Base-by-base conservation (phyloP, 192 early-diverging fungal genomes). In the Coemansia sp. region DNA sequence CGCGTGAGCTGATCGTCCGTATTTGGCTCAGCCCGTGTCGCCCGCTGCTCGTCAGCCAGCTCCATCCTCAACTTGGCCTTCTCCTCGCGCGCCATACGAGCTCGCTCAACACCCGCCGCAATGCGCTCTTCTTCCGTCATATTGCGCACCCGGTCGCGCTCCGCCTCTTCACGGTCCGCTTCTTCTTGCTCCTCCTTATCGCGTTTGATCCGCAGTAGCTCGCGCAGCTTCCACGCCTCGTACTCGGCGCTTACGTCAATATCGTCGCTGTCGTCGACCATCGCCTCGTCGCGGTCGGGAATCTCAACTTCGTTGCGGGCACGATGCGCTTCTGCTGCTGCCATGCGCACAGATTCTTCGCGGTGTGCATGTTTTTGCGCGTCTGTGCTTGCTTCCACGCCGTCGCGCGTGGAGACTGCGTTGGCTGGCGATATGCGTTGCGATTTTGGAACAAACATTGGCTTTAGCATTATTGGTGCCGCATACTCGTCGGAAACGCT, bases 391-490 rank as follows among this genome's bases (percentile, higher is more conserved):
- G 62, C 84, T 61, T 58, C 92, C 64, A 2, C 87, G 74, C 87
- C 88, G 26, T 85, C 86, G 25, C 47, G 6, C 8, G 19, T 43
- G 2, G 19, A 26, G 8, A 22, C 31, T 51, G 17, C 3, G 29
- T 31, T 55, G 1, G 39, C 8, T 37, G 49, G 53, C 35, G 58
- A 31, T 19, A 43, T 50, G 5, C 69, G 59, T 49, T 68, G 82
- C 38, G 89, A 90, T 89, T 93, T 97, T 67, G 93, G 88, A 47
- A 96, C 87, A 84, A 97, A 98, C 19, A 96, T 85, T 3, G 96
- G 96, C 68, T 96, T 97, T 10, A 94, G 70, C 65, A 96, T 68
- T 12, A 81, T 77, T 35, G 65, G 65, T 11, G 86, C 10, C 10
- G 51, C 23, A 16, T 14, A 14, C 7, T 25, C 51, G 26, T 71